Base-by-base conservation (phyloP, 305 asterid genomes). In the Euphrasia arctica region DNA sequence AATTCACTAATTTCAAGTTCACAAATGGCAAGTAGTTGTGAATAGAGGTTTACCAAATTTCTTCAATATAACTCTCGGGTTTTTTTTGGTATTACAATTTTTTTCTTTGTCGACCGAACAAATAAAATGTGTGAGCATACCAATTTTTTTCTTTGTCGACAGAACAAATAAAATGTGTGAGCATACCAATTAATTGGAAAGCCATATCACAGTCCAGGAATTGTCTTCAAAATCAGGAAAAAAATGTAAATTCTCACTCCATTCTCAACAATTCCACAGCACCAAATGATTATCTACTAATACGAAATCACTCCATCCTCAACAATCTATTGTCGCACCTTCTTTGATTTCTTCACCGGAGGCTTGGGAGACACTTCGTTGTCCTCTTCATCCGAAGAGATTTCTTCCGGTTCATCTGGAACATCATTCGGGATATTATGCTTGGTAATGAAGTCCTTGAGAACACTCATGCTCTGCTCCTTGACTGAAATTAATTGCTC, bases 361-460 rank as follows among this genome's bases (percentile, higher is more conserved):
- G 82, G 89, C 73, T 80, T 79, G 45, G 78, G 78, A 45, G 82
- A 50, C 49, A 49, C 57, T 49, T 70, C 88, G 58, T 58, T 45
- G n/a, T 58, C 82, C 3, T 82, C 95, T 1, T 87, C 98, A 4
- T 88, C 97, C 1, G 95, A 89, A 29, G 95, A 82, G 62, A 81
- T 62, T 49, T 85, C 96, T 32, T 91, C 98, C 0, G 81, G 77
- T 32, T 89, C 96, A 68, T 91, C 96, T 41, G 92, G 96, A 62
- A 83, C 91, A 48, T 89, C 95, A 57, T 76, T 82, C 5, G 95
- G 93, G 58, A 84, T 83, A 58, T 87, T 89, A 59, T 92, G 85
- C 73, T 81, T 82, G 5, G 95, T 85, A 60, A 92, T 89, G 77
- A 83, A 92, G 54, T 85, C 95, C 81, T 89, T 92, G 32, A 92